phyloP scores from a whole-genome alignment of 495 filamentous ascomycete species.

The Aspergillus indologenus region DNA sequence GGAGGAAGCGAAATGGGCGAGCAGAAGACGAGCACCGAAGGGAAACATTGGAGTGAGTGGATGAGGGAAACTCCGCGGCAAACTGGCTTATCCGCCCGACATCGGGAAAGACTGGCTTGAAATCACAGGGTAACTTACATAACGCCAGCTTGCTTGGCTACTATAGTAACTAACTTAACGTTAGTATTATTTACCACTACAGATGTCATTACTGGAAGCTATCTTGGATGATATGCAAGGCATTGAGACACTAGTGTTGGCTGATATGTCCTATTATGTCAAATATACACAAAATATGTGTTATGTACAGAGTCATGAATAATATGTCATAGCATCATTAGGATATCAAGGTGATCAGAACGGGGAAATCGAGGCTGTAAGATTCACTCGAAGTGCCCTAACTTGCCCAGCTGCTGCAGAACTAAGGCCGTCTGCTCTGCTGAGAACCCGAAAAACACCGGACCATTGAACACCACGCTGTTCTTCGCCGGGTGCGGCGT shows the following conservation, averaged over 20 bases:
- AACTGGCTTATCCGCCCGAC: constrained; percentile 13
- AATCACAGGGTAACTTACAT: no score
- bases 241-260: neutral
- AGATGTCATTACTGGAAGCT: no score
- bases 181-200: no score
- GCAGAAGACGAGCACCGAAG: constrained; percentile 25
- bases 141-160: neutral
- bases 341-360: neutral
- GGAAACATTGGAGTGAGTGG: constrained; percentile 21
- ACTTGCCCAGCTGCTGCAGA: constrained; percentile 52
- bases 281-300: neutral
- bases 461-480: constrained; percentile 77
- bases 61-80: constrained; percentile 20
- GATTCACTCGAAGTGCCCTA: constrained; percentile 1
- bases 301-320: neutral
- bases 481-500: constrained; percentile 25
- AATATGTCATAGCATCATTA: neutral
- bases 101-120: constrained; percentile 3
- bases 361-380: neutral
- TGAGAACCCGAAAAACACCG: constrained; percentile 85
- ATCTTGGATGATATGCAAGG: no score
- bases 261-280: neutral
- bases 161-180: no score
- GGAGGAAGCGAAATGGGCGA: constrained; percentile 29
- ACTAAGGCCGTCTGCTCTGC: constrained; percentile 72